Base-by-base conservation (phyloP, 192 early-diverging fungal genomes). In the Physocladia obscura region DNA sequence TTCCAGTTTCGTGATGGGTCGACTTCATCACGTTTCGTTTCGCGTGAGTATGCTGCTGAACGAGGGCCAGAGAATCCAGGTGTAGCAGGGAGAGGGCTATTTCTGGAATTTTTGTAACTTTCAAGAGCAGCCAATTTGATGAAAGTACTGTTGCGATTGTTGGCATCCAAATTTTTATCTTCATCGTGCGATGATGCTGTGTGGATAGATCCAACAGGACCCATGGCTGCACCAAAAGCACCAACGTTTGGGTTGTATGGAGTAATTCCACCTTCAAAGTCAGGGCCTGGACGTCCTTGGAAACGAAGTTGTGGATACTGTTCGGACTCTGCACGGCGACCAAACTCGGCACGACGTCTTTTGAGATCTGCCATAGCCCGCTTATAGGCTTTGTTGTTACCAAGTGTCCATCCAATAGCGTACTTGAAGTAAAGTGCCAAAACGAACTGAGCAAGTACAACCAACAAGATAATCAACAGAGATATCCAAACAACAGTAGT, bases 401-500 rank as follows among this genome's bases (percentile, higher is more conserved):
- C 80, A 6, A 83, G 37, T 34, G 65, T 37, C 74, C 79, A 79
- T 19, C 78, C 80, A 50, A 83, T 74, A 19, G 70, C 40, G 60
- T 68, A 77, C 31, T 44, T 65, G 74, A 84, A 85, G 49, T 76
- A 55, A 2, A 85, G 52, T 2, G 84, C 84, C 24, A 85, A 49
- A 38, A 83, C 31, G 62, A 85, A 85, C 4, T 69, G 58, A 2
- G 67, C 68, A 24, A 70, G 54, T 31, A 83, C 79, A 21, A 82
- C 77, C 2, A 69, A 74, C n/a, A 81, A 37, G 58, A 81, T 83
- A 67, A 83, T 48, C 21, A 62, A 49, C 40, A 94, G 79, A 35
- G 93, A 92, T 6, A 92, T 81, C 60, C 90, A 94, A 22, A 94
- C 78, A 2, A 91, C 82, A 48, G 94, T 86, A 57, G 90, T 84